Base-by-base conservation (phyloP, 129 eudicot genomes). In the Scalesia atractyloides region DNA sequence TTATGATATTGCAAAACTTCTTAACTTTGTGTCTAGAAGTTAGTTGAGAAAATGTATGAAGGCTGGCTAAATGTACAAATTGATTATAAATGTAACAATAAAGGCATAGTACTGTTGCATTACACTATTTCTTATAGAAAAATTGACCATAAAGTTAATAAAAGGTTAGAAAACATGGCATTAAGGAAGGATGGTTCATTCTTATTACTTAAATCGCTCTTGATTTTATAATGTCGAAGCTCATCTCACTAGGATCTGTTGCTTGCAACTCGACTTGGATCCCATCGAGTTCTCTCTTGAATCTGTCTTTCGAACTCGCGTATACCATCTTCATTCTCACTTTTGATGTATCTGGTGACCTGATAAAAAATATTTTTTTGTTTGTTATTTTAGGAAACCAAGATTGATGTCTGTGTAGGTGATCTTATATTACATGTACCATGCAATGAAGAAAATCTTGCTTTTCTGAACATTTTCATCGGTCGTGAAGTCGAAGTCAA, bases 281-380 rank as follows among this genome's bases (percentile, higher is more conserved):
- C n/a, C 97, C 97, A 37, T 91, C 97, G 71, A 91, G 64, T 84
- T 91, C 97, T 76, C 97, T 89, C 90, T 91, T 91, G 82, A 91
- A 91, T 76, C 95, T 84, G 71, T 91, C 97, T 81, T 88, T 91
- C 15, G 97, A 86, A 85, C 97, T 91, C 41, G 97, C 97, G 16
- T 91, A 91, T 68, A 91, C 95, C 97, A 91, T 91, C 85, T 91
- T 91, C 95, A 86, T 88, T 48, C 97, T 84, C 87, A 91, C 97
- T 77, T 66, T 91, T 64, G 97, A 86, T 70, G 87, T 76, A 16
- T 91, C 97, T 4, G 97, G 97, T 37, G 87, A 86, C 97, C 96
- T 91, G 34, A 64, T 41, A 79, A 53, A 18, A 18, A 24, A 34
- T 5, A 15, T 30, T 30, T 30, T 30, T 44, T 22, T n/a, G n/a